phyloP scores from a whole-genome alignment of 169 alveolate genomes.

The Cryptosporidium tyzzeri region DNA sequence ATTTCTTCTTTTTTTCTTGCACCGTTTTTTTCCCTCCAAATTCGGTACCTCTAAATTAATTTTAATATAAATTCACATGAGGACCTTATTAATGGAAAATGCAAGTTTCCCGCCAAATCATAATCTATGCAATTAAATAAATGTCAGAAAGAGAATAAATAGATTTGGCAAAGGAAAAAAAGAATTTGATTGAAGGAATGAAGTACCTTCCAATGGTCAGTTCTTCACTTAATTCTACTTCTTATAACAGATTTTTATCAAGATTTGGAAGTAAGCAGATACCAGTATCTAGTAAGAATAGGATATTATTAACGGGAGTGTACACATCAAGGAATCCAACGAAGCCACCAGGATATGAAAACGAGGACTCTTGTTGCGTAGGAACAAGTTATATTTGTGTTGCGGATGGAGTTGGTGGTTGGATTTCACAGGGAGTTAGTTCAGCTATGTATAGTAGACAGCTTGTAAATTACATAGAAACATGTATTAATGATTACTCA shows the following conservation, averaged over 20 bases:
- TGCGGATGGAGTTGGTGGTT: slow-evolving; percentile 75
- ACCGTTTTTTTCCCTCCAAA: neutral
- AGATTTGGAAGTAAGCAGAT: slow-evolving; percentile 8
- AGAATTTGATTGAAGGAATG: slow-evolving; percentile 1
- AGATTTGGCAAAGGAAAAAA: slow-evolving; percentile 20
- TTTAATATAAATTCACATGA: neutral
- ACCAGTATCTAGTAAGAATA: neutral
- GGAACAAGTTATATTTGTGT: slow-evolving; percentile 41
- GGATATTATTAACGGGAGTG: slow-evolving; percentile 32
- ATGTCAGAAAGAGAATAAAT: slow-evolving; percentile 10
- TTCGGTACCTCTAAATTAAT: slow-evolving; percentile 3
- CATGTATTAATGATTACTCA: neutral
- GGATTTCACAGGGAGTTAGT: slow-evolving; percentile 60
- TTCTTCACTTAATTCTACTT: neutral
- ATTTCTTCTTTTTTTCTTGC: neutral
- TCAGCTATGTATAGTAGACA: slow-evolving; percentile 53
- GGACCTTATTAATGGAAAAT: slow-evolving; percentile 29
- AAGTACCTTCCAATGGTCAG: slow-evolving; percentile 26
- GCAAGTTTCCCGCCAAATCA: slow-evolving; percentile 41
- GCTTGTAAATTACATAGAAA: slow-evolving; percentile 14
- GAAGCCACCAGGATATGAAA: slow-evolving; percentile 50
- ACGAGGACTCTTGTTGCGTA: slow-evolving; percentile 50
- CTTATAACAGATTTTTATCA: slow-evolving; percentile 21
- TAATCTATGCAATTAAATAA: slow-evolving; percentile 1
- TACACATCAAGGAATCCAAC: slow-evolving; percentile 48